Evolutionary conservation across 2,329 filamentous ascomycete species (phyloP), one percentile per base, ranked within the genome.

Genomic region (Cadophora malorum): DNA sequence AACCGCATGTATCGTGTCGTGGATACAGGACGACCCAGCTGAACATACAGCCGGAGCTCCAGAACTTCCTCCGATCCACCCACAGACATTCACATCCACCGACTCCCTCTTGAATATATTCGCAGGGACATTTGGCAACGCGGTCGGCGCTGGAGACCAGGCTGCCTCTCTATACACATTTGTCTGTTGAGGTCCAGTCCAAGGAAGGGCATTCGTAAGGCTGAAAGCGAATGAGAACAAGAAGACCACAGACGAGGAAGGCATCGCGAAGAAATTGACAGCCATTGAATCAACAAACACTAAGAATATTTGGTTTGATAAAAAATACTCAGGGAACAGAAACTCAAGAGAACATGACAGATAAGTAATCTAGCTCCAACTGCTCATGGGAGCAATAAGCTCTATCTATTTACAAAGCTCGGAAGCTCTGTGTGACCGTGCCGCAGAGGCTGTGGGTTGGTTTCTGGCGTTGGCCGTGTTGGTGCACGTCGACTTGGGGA

Each of bases 101-200:
- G 71, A 71, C 31, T 55, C 66, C 63, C 74, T 72, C 66, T 72
- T 74, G 61, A 77, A 75, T 8, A 77, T 52, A 16, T 67, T 65
- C 38, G 63, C 64, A 38, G 72, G 71, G 21, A 73, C 65, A 19
- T 41, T 61, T n/a, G 72, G 69, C 2, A 69, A 64, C 19, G 66
- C 63, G n/a, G 75, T 77, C 23, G 75, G 75, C 56, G 68, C 62
- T 33, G 75, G 75, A 19, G 74, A 73, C 74, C 74, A 76, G 28
- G 71, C 68, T 63, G 73, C 71, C 31, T 67, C 62, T 60, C 67
- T 63, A 61, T 77, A 76, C 4, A 68, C 70, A 64, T 67, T 68
- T 50, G 75, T 77, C 47, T 70, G 55, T 61, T 67, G 41, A 6
- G 75, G 64, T 56, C 66, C 70, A 9, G 70, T 49, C 74, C 74